Evolutionary conservation across 164 flowering plant species (phyloP), one percentile per base, ranked within the genome.

Genomic region (Euptelea pleiosperma): DNA sequence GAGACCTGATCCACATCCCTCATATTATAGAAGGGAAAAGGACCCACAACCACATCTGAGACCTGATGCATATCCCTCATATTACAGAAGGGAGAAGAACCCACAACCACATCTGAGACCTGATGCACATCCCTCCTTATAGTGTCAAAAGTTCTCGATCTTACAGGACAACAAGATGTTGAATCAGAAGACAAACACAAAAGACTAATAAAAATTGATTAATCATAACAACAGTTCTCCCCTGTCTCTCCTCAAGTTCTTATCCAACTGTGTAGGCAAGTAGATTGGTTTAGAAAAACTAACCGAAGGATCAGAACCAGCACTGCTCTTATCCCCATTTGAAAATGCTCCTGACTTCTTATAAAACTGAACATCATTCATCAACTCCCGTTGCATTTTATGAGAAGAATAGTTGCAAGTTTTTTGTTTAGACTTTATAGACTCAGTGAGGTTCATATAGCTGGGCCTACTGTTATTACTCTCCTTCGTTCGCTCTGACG

Each of bases 381-480:
- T 69, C 15, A 90, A 86, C 48, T 84, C 96, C 70, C 79, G n/a
- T n/a, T n/a, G 87, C 29, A 54, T 21, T 62, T 84, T 71, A 16
- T 72, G 61, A 36, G 74, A 66, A 25, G 46, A 3, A 34, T 60
- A 45, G 26, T 60, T 73, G 55, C 39, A 24, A 9, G 35, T 46
- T 65, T 72, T 82, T 72, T 76, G 85, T 76, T 92, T 92, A 3
- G 91, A 94, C 72, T 86, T 88, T 4, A 78, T 83, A 1, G 98
- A 85, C 50, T 83, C 84, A 0, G 98, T 91, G 55, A 82, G 56
- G 70, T 65, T 83, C 93, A 87, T 89, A 65, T 85, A 89, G 39
- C 46, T 85, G 43, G 96, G 96, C 71, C 64, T 69, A 31, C 62
- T 58, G 51, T 40, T 74, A 42, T 55, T 68, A 49, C 73, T 69